A percentile compares a stretch with the other conserved stretches of the same genome.
phyloP scores from a whole-genome alignment of 345 rosid species.

The Lagerstroemia speciosa region DNA sequence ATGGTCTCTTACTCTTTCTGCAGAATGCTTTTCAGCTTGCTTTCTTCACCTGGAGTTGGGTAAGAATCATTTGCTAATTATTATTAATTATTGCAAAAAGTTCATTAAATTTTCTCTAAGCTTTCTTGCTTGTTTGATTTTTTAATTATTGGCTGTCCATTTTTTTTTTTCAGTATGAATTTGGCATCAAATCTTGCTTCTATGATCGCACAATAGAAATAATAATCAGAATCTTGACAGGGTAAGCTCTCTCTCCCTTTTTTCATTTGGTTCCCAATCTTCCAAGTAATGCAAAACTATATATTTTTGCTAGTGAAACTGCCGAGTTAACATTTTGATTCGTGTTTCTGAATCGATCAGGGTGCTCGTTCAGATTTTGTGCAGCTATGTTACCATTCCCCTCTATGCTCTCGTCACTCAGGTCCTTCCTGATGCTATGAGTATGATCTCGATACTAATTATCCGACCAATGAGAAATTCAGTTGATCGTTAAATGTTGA shows the following conservation, averaged over 20 bases:
- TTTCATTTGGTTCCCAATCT: background rate
- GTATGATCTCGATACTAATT: background rate
- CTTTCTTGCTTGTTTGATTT: background rate
- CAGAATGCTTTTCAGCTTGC: constrained; percentile 93
- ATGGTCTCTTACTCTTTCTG: background rate
- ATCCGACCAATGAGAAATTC: no score
- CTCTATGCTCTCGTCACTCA: constrained; percentile 90
- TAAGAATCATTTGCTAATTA: constrained; percentile 19
- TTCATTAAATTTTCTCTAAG: background rate
- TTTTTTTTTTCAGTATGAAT: constrained; percentile 42
- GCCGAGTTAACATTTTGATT: background rate
- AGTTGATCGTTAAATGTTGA: background rate
- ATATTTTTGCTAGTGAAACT: no score
- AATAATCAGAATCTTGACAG: constrained; percentile 56
- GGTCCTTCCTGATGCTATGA: constrained; percentile 18
- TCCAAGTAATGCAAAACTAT: no score
- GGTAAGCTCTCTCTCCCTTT: constrained; percentile 29
- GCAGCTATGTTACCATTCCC: constrained; percentile 97
- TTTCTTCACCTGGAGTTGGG: constrained; percentile 73
- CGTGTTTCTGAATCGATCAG: constrained; percentile 21
- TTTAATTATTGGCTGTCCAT: background rate
- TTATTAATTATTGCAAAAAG: background rate
- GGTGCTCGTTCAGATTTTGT: constrained; percentile 64
- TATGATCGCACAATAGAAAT: constrained; percentile 33
- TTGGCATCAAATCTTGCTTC: constrained; percentile 56